Base-by-base conservation (phyloP, 2,329 filamentous ascomycete genomes). In the Thielaviopsis euricoi region DNA sequence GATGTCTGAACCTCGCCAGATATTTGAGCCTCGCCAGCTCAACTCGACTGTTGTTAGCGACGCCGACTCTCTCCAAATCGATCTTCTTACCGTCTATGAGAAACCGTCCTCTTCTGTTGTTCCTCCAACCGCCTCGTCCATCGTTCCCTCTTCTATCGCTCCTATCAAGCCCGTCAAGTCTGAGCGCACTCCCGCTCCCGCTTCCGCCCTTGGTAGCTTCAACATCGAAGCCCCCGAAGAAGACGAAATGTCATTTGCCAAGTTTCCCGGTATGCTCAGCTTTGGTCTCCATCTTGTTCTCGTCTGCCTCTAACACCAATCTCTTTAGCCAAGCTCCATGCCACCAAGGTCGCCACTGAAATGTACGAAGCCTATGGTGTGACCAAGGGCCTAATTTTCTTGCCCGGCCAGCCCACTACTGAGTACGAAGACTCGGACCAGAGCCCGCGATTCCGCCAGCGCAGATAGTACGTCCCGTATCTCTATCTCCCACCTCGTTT, bases 341-440 rank as follows among this genome's bases (percentile, higher is more conserved):
- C 77, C n/a, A 71, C 72, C 60, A 80, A 78, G 64, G 78, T 81
- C 17, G 76, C 72, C 49, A 69, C 71, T 23, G 72, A 78, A 63
- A 72, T 82, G 15, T 56, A 57, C 22, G 49, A 52, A 6, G n/a
- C 56, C 13, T 52, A 58, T 43, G 73, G 70, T 10, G 71, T 72
- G 52, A 65, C 69, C 26, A 68, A 73, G 62, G 79, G 79, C 59
- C 69, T 82, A 64, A 71, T 82, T 64, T 82, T 75, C 64, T 70
- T 82, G 17, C 76, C 76, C 0, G 79, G 79, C 22, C 73, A 78
- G 63, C 67, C 72, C 1, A 73, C 76, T 26, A 67, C 68, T 19
- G 69, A 70, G n/a, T 81, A 75, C 62, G 78, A 81, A 64, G 76
- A 82, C 67, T 81, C 79, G 9, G 79, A 82, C 63, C 76, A 77